Evolutionary conservation across 257 asterid species (phyloP).

Genomic region (Fraxinus quadrangulata): DNA sequence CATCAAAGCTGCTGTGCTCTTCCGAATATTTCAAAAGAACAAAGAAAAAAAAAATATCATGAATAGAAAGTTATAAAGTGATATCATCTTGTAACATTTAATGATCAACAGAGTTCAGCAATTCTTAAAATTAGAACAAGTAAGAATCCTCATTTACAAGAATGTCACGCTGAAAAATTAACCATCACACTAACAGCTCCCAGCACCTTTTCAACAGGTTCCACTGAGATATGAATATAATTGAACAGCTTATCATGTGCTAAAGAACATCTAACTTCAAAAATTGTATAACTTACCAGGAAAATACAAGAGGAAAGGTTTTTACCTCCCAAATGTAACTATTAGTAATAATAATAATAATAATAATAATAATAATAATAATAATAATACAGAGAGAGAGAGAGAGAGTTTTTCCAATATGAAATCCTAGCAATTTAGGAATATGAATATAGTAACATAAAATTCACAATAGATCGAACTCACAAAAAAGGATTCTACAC

Average conservation of each 20-base stretch:
- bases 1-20: conserved; percentile 59
- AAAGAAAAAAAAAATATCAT: conserved; percentile 11
- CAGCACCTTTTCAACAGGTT: not conserved
- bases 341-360: not conserved
- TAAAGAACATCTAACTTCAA: not conserved
- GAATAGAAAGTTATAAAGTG: conserved; percentile 5
- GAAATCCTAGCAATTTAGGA: not conserved
- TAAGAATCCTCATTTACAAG: not conserved
- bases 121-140: conserved; percentile 12
- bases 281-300: not conserved
- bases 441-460: not conserved
- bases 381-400: too few species aligned
- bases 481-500: not conserved
- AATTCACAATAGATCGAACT: not conserved
- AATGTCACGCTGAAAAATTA: not conserved
- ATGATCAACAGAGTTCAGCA: not conserved
- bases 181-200: conserved; percentile 1
- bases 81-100: conserved; percentile 13
- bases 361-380: too few species aligned
- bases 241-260: conserved; percentile 4
- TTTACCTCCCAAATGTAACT: not conserved
- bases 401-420: not conserved
- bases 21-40: conserved; percentile 34
- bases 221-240: not conserved
- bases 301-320: not conserved